Evolutionary conservation across 805 yeast genomes (phyloP).

Genomic region (Saccharomycopsis synnaedendra): DNA sequence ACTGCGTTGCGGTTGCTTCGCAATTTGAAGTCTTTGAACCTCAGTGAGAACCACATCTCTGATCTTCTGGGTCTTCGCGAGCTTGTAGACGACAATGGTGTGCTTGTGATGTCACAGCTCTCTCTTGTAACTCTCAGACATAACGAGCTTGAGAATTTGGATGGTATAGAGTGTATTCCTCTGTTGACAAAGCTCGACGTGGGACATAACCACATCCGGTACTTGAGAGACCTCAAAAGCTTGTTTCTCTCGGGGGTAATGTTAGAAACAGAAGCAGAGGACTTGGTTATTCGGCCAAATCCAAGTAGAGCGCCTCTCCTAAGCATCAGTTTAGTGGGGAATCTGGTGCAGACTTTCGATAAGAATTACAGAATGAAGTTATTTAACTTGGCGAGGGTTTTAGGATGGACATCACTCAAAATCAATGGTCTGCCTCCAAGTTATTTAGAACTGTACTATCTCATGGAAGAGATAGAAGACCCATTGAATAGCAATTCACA

Average conservation of each 20-base stretch:
- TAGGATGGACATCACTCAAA: slow-evolving; percentile 32
- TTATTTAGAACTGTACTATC: slow-evolving; percentile 44
- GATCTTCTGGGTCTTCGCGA: slow-evolving; percentile 23
- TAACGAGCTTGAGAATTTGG: slow-evolving; percentile 31
- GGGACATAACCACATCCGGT: slow-evolving; percentile 33
- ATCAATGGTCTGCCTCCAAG: slow-evolving; percentile 55
- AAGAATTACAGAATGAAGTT: slow-evolving; percentile 41
- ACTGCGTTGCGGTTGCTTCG: slow-evolving; percentile 38
- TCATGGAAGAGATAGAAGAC: slow-evolving; percentile 31
- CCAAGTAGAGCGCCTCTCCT: slow-evolving; percentile 19
- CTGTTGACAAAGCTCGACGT: slow-evolving; percentile 41
- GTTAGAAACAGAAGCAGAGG: neutral
- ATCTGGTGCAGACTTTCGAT: slow-evolving; percentile 28
- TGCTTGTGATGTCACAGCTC: slow-evolving; percentile 21
- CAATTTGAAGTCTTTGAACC: slow-evolving; percentile 39
- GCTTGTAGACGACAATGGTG: neutral
- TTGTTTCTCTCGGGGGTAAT: slow-evolving; percentile 21
- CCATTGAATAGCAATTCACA: neutral
- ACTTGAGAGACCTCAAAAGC: slow-evolving; percentile 30
- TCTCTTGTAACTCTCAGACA: slow-evolving; percentile 40
- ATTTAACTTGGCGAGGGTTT: slow-evolving; percentile 46
- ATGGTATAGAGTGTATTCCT: slow-evolving; percentile 32
- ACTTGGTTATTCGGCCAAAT: slow-evolving; percentile 8
- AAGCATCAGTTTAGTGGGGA: slow-evolving; percentile 26
- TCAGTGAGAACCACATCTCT: slow-evolving; percentile 33